Conservation (phyloP, 2,329 filamentous ascomycete species). For the Nannizziopsis barbatae region DNA sequence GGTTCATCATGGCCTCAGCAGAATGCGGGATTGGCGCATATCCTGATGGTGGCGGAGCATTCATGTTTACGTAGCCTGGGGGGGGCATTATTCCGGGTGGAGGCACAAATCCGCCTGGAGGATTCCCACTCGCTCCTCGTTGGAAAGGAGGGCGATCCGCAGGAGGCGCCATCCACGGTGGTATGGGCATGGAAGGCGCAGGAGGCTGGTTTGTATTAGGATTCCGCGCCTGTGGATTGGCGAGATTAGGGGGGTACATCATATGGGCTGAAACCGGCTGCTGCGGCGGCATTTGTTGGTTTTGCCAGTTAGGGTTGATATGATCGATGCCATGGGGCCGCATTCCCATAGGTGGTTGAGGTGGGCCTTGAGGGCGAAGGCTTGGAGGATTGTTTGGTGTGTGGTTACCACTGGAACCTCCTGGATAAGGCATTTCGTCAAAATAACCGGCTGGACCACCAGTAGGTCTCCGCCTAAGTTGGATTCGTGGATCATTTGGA, state of each 20-base stretch:
- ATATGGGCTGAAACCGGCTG: slow-evolving; percentile 24
- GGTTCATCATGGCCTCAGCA: slow-evolving; percentile 30
- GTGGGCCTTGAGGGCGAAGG: slow-evolving; percentile 26
- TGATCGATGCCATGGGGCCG: slow-evolving; percentile 37
- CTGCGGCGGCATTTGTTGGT: slow-evolving; percentile 28
- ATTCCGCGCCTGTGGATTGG: slow-evolving; percentile 25
- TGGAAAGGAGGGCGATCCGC: slow-evolving; percentile 31
- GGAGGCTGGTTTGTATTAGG: slow-evolving; percentile 30
- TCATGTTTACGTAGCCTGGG: slow-evolving; percentile 34
- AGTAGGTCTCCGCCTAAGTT: slow-evolving; percentile 28
- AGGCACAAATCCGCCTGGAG: slow-evolving; percentile 22
- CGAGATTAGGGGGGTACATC: slow-evolving; percentile 32
- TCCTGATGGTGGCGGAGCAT: slow-evolving; percentile 27
- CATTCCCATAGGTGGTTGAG: slow-evolving; percentile 30
- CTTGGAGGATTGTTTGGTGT: slow-evolving; percentile 28
- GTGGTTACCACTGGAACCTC: slow-evolving; percentile 24
- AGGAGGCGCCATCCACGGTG: slow-evolving; percentile 25
- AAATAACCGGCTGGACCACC: slow-evolving; percentile 33
- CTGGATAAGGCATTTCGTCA: slow-evolving; percentile 31
- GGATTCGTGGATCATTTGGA: slow-evolving; percentile 21
- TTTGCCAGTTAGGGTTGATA: slow-evolving; percentile 32
- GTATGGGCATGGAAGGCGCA: slow-evolving; percentile 28
- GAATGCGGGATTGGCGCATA: slow-evolving; percentile 33
- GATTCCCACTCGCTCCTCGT: slow-evolving; percentile 22
- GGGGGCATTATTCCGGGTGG: slow-evolving; percentile 38